Evolutionary conservation across 2,329 filamentous ascomycete genomes (phyloP).

Genomic region (Harringtonia aguacate): DNA sequence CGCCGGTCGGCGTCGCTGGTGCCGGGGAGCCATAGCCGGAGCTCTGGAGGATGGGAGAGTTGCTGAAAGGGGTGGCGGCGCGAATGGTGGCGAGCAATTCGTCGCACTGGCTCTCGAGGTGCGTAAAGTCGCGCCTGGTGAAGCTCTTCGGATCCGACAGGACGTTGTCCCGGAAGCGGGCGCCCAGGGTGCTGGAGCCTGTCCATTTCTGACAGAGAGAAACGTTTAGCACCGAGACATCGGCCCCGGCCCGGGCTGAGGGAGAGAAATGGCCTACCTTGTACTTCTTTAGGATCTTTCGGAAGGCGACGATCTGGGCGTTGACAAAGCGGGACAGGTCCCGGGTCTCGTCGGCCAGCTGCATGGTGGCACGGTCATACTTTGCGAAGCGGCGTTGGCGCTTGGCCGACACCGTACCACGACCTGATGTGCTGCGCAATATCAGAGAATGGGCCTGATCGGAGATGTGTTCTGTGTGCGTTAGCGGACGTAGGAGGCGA

Average conservation of each 20-base stretch:
- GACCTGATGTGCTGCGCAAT: slow-evolving; percentile 23
- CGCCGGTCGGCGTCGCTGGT: slow-evolving; percentile 8
- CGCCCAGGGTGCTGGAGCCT: slow-evolving; percentile 52
- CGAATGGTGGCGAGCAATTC: slow-evolving; percentile 37
- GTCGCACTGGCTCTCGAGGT: slow-evolving; percentile 38
- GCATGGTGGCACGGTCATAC: slow-evolving; percentile 39
- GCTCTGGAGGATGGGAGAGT: slow-evolving; percentile 15
- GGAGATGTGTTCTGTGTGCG: slow-evolving; percentile 33
- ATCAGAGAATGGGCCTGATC: slow-evolving; percentile 36
- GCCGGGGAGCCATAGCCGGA: slow-evolving; percentile 4
- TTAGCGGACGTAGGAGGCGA: slow-evolving; percentile 3
- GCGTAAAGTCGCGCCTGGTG: slow-evolving; percentile 52
- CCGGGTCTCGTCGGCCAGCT: slow-evolving; percentile 60
- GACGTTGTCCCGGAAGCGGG: slow-evolving; percentile 56
- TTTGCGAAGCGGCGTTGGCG: slow-evolving; percentile 41
- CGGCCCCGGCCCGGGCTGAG: background rate
- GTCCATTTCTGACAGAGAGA: slow-evolving; percentile 59
- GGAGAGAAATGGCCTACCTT: slow-evolving; percentile 31
- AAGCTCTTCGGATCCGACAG: slow-evolving; percentile 61
- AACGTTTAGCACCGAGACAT: background rate
- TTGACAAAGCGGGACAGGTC: slow-evolving; percentile 61
- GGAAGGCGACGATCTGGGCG: slow-evolving; percentile 66
- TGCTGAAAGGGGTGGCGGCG: slow-evolving; percentile 29
- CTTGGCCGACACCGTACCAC: slow-evolving; percentile 28
- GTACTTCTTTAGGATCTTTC: slow-evolving; percentile 76